These are phyloP conservation scores for Spirogloea muscicola DNA, from an alignment of 139 green algal genomes.

Conservation along the genomic window DNA sequence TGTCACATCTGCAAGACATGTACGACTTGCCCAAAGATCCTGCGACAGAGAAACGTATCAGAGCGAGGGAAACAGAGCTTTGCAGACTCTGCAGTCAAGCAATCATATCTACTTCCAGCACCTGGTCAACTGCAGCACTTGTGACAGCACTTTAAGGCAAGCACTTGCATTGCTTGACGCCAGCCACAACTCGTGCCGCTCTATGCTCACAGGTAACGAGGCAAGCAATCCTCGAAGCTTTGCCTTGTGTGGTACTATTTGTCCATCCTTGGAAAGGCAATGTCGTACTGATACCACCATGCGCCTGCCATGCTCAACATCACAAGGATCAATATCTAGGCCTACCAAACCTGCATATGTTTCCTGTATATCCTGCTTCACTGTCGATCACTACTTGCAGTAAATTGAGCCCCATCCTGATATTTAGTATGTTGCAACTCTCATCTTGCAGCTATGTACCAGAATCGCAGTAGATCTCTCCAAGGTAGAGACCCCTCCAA, in stretches of 20 bases:
- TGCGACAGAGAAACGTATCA: neutral
- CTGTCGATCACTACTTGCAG: neutral
- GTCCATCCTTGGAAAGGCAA: neutral
- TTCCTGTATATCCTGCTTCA: neutral
- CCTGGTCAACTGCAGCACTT: neutral
- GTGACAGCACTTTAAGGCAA: neutral
- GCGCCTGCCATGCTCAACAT: neutral
- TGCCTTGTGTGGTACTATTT: neutral
- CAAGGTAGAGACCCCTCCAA: slow-evolving; percentile 1
- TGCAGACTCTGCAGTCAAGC: neutral
- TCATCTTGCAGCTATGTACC: neutral
- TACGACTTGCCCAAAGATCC: slow-evolving; percentile 13
- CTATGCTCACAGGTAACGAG: neutral
- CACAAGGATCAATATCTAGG: neutral
- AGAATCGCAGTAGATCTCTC: slow-evolving; percentile 15
- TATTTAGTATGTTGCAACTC: neutral
- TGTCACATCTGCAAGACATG: neutral
- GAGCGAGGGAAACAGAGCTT: neutral
- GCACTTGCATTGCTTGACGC: neutral
- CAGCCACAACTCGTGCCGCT: neutral
- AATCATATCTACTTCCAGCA: neutral
- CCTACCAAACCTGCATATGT: neutral
- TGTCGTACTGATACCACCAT: neutral
- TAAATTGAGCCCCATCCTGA: neutral
- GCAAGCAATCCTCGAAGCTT: neutral